phyloP scores from a whole-genome alignment of 2,329 filamentous ascomycete genomes.

The Endothia cerciana region DNA sequence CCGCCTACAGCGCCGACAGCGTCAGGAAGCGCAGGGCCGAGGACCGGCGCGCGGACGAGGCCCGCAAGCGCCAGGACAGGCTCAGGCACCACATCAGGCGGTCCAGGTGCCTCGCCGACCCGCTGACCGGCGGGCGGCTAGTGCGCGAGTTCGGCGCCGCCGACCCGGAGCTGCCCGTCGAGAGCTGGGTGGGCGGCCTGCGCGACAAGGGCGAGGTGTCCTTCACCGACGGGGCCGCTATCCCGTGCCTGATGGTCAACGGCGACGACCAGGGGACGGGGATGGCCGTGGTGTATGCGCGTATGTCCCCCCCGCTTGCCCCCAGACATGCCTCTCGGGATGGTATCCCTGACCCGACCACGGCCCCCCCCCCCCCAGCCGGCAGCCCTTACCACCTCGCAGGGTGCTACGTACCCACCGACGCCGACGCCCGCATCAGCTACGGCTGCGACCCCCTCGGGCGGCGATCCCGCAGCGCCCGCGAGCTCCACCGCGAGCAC shows the following conservation, averaged over 20 bases:
- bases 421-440: constrained; percentile 44
- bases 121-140: constrained; percentile 41
- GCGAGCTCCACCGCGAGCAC: constrained; percentile 25
- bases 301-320: neutral
- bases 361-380: constrained; percentile 28
- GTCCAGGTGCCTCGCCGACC: constrained; percentile 36
- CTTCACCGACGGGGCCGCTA: constrained; percentile 40
- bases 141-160: constrained; percentile 40
- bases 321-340: too few species aligned
- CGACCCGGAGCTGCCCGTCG: constrained; percentile 37
- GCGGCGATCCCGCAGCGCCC: constrained; percentile 9
- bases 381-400: constrained; percentile 40
- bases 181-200: constrained; percentile 45
- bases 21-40: constrained; percentile 53
- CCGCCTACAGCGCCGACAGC: constrained; percentile 58
- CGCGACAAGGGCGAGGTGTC: constrained; percentile 44
- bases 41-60: constrained; percentile 40
- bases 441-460: constrained; percentile 6
- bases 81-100: constrained; percentile 38
- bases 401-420: constrained; percentile 48
- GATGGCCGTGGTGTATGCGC: constrained; percentile 46
- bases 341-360: neutral
- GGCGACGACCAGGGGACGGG: constrained; percentile 45
- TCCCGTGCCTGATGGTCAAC: constrained; percentile 47
- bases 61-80: constrained; percentile 22